Percentiles rank a stretch among this genome's conserved stretches.
phyloP scores from a whole-genome alignment of 768 basidiomycete species.

The Auricularia heimuer region DNA sequence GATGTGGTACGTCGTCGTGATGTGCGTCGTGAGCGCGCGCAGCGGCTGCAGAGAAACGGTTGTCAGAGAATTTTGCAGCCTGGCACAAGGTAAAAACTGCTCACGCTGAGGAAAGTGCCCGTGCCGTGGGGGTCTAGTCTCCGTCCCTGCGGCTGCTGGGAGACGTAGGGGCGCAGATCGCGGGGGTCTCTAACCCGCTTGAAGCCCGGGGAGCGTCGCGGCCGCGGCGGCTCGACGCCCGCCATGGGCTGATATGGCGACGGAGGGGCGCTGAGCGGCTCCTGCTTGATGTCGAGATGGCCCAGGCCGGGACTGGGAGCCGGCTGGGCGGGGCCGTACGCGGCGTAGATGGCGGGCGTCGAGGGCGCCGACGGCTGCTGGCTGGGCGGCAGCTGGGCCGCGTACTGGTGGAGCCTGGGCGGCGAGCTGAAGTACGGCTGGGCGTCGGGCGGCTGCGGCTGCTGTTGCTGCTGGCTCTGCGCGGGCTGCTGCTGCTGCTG shows the following conservation, averaged over 20 bases:
- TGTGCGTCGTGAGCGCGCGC: conserved; percentile 69
- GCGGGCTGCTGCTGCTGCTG: not conserved
- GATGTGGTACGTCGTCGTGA: conserved; percentile 84
- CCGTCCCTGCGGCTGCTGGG: conserved; percentile 50
- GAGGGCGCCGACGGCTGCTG: conserved; percentile 25
- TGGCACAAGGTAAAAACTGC: conserved; percentile 22
- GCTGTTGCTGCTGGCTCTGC: too few relatives aligned
- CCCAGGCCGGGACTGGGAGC: conserved; percentile 35
- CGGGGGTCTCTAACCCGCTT: conserved; percentile 64
- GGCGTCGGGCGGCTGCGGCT: too few relatives aligned
- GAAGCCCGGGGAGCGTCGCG: conserved; percentile 66
- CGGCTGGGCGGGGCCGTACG: conserved; percentile 22
- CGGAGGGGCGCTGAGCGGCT: conserved; percentile 40
- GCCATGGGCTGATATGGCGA: conserved; percentile 59
- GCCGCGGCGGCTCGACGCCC: conserved; percentile 49
- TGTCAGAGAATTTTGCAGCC: conserved; percentile 3
- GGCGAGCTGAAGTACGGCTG: not conserved
- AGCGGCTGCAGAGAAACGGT: conserved; percentile 36
- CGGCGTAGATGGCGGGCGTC: conserved; percentile 24
- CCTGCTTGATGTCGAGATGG: conserved; percentile 38
- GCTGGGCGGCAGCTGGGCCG: conserved; percentile 57
- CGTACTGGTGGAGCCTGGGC: conserved; percentile 45
- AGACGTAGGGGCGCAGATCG: conserved; percentile 71
- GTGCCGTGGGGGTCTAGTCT: conserved; percentile 57
- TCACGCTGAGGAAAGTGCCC: conserved; percentile 72